Evolutionary conservation across 345 rosid species (phyloP).

Genomic region (Eucalyptus curtisii): DNA sequence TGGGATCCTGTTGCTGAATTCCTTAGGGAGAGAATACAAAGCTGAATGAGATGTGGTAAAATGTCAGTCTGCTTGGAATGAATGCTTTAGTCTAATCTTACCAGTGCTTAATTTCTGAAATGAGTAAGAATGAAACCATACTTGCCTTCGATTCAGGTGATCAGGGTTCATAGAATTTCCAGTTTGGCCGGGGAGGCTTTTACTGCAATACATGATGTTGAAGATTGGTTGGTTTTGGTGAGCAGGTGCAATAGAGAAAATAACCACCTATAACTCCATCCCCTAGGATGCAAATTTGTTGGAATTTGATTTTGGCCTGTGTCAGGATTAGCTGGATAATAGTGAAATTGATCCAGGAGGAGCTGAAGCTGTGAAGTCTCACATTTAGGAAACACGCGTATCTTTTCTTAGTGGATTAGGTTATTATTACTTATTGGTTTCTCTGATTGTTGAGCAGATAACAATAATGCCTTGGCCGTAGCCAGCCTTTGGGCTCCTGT

Average conservation of each 20-base stretch:
- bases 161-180: background rate
- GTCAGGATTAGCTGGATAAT: background rate
- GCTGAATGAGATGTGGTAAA: background rate
- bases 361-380: background rate
- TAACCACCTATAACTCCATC: background rate
- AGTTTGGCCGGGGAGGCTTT: background rate
- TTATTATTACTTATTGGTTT: slow-evolving; percentile 4
- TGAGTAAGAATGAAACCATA: background rate
- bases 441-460: slow-evolving; percentile 38
- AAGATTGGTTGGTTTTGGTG: background rate
- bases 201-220: background rate
- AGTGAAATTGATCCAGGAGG: background rate
- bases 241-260: background rate
- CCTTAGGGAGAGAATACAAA: background rate
- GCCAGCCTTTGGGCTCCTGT: slow-evolving; percentile 98
- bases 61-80: background rate
- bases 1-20: background rate
- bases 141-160: background rate
- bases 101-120: background rate
- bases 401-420: background rate
- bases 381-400: background rate
- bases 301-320: background rate
- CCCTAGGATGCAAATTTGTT: background rate
- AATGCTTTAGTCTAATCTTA: background rate
- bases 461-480: slow-evolving; percentile 68